A percentile compares a stretch with the other conserved stretches of the same genome.
These are phyloP conservation scores for Morella rubra DNA, from an alignment of 306 rosid genomes.

Conservation along the genomic window DNA sequence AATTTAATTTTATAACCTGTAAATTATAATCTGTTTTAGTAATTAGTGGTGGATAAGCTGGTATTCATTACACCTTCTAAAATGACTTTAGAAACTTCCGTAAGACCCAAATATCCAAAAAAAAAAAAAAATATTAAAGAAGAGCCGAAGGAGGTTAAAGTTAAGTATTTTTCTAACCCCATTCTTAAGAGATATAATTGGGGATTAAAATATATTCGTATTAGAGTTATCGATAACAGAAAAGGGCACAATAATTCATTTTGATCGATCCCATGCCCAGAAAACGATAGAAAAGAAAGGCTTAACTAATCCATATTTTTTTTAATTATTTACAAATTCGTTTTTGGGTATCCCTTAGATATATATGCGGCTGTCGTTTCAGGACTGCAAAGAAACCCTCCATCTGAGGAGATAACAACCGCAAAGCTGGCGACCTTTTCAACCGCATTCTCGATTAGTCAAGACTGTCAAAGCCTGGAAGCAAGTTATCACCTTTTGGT, in stretches of 20 bases:
- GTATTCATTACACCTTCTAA: constrained; percentile 37
- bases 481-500: not conserved
- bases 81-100: constrained; percentile 13
- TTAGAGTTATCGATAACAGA: no score
- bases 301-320: not conserved
- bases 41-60: constrained; percentile 45
- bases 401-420: not conserved
- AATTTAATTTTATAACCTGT: constrained; percentile 15
- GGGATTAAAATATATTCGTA: no score
- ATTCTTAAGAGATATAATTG: no score
- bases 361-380: not conserved
- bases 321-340: no score
- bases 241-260: no score
- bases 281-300: not conserved
- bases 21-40: not conserved
- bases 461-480: not conserved
- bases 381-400: not conserved
- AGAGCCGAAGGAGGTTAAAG: not conserved
- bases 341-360: not conserved
- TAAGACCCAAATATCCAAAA: not conserved
- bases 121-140: not conserved
- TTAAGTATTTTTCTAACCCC: no score
- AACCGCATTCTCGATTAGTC: not conserved
- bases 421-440: not conserved
- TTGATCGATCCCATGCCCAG: no score